Base-by-base conservation (phyloP, 2,329 filamentous ascomycete genomes). In the Fonsecaea pugnacius region DNA sequence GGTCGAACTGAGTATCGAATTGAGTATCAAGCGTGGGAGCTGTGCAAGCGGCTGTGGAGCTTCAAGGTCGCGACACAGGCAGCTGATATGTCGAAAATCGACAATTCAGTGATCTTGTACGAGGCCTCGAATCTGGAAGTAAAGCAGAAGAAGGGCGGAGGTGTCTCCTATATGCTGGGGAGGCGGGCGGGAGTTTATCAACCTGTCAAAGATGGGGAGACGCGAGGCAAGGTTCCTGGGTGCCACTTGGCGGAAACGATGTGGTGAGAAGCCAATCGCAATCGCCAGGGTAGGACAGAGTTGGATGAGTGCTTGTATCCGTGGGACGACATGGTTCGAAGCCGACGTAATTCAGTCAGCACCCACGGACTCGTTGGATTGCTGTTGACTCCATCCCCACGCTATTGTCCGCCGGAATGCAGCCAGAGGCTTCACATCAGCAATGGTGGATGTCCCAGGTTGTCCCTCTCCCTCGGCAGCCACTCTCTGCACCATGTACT, bases 261-360 rank as follows among this genome's bases (percentile, higher is more conserved):
- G 53, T 59, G 59, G 63, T 55, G 35, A 57, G 35, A 56, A 43
- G 51, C 50, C 50, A 52, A 53, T 50, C 30, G 57, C 59, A 52
- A 53, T 50, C 30, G 57, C 59, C 27, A 57, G 52, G 27, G 64
- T 66, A 52, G 64, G 64, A 66, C 60, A 30, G 30, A 61, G 32
- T 33, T 30, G 48, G 24, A 36, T n/a, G n/a, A 14, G 16, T 43
- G 9, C 27, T 30, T 18, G 38, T 52, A 33, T 52, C 9, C 24
- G 64, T 66, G 40, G 64, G 64, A 64, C 57, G 21, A 59, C 18
- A 21, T 12, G 38, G 55, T 48, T 33, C 4, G 38, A 53, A 48
- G 43, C 9, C 55, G 24, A 58, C 55, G 55, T 46, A 58, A 58
- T 18, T 32, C 35, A 43, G 55, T 46, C 38, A 58, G 55, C 55